Evolutionary conservation across 805 yeast genomes (phyloP).

Genomic region (Nakazawaea pomicola): DNA sequence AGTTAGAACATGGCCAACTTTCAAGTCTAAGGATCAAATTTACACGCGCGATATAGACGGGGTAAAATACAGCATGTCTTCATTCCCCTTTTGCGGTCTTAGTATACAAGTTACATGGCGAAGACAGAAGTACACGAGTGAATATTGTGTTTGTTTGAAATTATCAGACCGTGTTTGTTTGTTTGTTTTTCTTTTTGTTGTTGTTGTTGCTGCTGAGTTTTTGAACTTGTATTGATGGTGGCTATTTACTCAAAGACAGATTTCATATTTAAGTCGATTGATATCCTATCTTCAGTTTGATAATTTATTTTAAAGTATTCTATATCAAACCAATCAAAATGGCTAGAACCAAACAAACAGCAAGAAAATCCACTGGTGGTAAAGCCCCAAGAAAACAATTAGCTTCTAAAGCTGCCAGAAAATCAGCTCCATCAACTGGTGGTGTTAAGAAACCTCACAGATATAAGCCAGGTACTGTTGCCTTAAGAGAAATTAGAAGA

Average conservation of each 20-base stretch:
- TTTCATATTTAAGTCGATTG: background rate
- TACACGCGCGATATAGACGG: no score
- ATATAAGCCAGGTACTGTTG: slow-evolving; percentile 97
- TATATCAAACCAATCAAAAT: slow-evolving; percentile 31
- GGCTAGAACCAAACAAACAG: slow-evolving; percentile 95
- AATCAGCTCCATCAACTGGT: slow-evolving; percentile 86
- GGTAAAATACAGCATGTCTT: no score
- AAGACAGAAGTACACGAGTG: no score
- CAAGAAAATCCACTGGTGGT: slow-evolving; percentile 95
- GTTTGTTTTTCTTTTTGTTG: no score
- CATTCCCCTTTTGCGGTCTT: no score
- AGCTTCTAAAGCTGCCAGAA: slow-evolving; percentile 91
- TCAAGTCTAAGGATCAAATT: no score
- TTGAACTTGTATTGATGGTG: background rate
- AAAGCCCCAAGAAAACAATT: slow-evolving; percentile 93
- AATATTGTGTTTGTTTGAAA: no score
- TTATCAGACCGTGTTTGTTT: no score
- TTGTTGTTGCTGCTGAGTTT: no score
- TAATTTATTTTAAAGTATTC: slow-evolving; percentile 1
- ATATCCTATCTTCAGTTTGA: background rate
- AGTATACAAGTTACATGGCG: no score
- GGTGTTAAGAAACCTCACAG: slow-evolving; percentile 95
- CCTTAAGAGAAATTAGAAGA: slow-evolving; percentile 94
- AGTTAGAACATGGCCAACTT: no score
- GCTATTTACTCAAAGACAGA: background rate